Percentiles rank a stretch among this genome's conserved stretches.
phyloP scores from a whole-genome alignment of 1,284 basidiomycete species.

The Fomitiporia mediterranea region DNA sequence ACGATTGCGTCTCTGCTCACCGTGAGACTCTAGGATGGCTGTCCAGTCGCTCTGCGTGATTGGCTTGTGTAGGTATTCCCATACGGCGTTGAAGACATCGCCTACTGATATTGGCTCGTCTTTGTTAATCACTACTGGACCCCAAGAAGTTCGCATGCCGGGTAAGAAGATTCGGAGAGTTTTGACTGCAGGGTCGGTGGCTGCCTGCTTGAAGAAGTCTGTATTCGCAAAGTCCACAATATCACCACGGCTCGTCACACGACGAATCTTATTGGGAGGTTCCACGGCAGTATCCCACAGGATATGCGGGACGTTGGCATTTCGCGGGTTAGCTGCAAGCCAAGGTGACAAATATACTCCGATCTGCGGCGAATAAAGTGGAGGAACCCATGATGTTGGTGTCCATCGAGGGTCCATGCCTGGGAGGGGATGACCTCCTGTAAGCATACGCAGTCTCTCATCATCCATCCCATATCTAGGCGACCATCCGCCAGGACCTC shows the following conservation, averaged over 20 bases:
- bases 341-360: slow-evolving; percentile 9
- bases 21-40: background rate
- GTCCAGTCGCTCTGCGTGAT: slow-evolving; percentile 6
- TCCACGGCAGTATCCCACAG: slow-evolving; percentile 17
- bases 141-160: slow-evolving; percentile 11
- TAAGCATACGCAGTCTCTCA: slow-evolving; percentile 2
- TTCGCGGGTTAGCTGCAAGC: slow-evolving; percentile 15
- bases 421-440: slow-evolving; percentile 19
- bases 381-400: slow-evolving; percentile 9
- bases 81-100: slow-evolving; percentile 14
- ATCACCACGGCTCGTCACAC: slow-evolving; percentile 14
- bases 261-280: slow-evolving; percentile 9
- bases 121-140: slow-evolving; percentile 5
- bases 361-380: background rate
- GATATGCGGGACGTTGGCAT: slow-evolving; percentile 10
- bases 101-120: slow-evolving; percentile 1
- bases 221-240: slow-evolving; percentile 16
- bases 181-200: slow-evolving; percentile 1
- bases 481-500: slow-evolving; percentile 5
- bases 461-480: background rate
- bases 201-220: slow-evolving; percentile 8
- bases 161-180: slow-evolving; percentile 5
- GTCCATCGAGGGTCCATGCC: slow-evolving; percentile 17
- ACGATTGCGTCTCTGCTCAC: background rate
- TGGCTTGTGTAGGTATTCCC: slow-evolving; percentile 15